Evolutionary conservation across 768 basidiomycete species (phyloP).

Genomic region (Suillus cothurnatus): DNA sequence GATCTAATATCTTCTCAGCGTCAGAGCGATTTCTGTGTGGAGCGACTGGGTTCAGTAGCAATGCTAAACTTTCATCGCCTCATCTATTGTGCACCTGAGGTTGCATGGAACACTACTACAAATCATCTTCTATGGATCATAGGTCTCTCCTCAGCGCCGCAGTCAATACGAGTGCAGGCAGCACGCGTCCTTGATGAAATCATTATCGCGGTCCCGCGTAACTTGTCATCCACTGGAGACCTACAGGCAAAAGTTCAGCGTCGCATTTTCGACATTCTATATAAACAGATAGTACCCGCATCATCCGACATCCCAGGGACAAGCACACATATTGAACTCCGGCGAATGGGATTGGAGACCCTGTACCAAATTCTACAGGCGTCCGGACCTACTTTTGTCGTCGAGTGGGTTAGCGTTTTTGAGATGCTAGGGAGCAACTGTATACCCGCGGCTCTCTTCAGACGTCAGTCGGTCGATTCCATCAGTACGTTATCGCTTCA

Average conservation of each 20-base stretch:
- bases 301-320: slow-evolving; percentile 39
- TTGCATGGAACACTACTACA: slow-evolving; percentile 85
- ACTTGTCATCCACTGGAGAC: slow-evolving; percentile 59
- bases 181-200: slow-evolving; percentile 87
- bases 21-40: slow-evolving; percentile 91
- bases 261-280: slow-evolving; percentile 81
- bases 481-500: slow-evolving; percentile 43
- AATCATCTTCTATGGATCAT: slow-evolving; percentile 80
- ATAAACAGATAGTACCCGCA: slow-evolving; percentile 66
- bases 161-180: slow-evolving; percentile 83
- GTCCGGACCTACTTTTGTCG: slow-evolving; percentile 87
- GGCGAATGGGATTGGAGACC: slow-evolving; percentile 87
- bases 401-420: slow-evolving; percentile 94
- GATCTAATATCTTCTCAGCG: slow-evolving; percentile 45
- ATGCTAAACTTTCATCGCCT: slow-evolving; percentile 86
- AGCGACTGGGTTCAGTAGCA: slow-evolving; percentile 78
- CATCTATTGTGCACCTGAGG: slow-evolving; percentile 75
- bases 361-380: slow-evolving; percentile 88
- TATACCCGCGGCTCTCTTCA: slow-evolving; percentile 45
- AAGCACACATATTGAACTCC: slow-evolving; percentile 67
- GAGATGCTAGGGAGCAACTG: slow-evolving; percentile 91
- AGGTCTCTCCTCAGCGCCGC: slow-evolving; percentile 67
- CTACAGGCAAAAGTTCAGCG: slow-evolving; percentile 72
- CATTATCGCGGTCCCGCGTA: slow-evolving; percentile 73
- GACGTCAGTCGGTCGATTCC: slow-evolving; percentile 44